Evolutionary conservation across 495 filamentous ascomycete species (phyloP).

Genomic region (Aspergillus egyptiacus): DNA sequence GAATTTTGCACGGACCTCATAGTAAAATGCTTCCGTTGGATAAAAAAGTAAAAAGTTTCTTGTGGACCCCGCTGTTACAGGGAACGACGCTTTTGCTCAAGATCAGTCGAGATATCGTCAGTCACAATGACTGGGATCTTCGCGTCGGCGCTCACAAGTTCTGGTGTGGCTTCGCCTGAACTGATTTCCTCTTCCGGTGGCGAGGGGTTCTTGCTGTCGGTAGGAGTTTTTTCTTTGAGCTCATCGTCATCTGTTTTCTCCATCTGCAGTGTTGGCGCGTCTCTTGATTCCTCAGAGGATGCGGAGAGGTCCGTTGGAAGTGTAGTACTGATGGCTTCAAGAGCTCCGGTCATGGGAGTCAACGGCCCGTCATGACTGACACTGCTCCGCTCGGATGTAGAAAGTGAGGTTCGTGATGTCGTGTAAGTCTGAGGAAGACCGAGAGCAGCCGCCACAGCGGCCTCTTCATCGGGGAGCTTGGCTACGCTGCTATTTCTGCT

Average conservation of each 20-base stretch:
- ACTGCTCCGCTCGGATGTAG: constrained; percentile 40
- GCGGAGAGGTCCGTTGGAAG: constrained; percentile 17
- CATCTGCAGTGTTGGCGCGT: constrained; percentile 14
- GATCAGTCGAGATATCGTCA: constrained; percentile 8
- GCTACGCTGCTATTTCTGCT: constrained; percentile 35
- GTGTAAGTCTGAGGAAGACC: constrained; percentile 48
- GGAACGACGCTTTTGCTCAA: constrained; percentile 3
- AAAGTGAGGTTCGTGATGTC: constrained; percentile 45
- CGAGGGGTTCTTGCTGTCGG: background rate
- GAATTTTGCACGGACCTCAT: no score
- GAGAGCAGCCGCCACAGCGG: constrained; percentile 64
- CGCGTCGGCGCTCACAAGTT: constrained; percentile 1
- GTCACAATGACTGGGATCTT: constrained; percentile 23
- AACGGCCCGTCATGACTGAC: constrained; percentile 30
- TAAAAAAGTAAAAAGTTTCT: background rate
- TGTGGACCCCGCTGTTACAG: background rate
- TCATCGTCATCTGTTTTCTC: constrained; percentile 5
- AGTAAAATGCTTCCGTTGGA: no score
- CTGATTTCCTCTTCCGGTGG: background rate
- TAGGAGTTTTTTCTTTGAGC: background rate
- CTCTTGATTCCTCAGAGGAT: constrained; percentile 36
- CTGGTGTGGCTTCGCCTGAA: background rate
- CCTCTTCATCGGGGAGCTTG: constrained; percentile 55
- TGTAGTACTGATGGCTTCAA: constrained; percentile 27
- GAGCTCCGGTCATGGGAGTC: constrained; percentile 22